phyloP scores from a whole-genome alignment of 1,284 basidiomycete genomes.

The Puccinia triticina region DNA sequence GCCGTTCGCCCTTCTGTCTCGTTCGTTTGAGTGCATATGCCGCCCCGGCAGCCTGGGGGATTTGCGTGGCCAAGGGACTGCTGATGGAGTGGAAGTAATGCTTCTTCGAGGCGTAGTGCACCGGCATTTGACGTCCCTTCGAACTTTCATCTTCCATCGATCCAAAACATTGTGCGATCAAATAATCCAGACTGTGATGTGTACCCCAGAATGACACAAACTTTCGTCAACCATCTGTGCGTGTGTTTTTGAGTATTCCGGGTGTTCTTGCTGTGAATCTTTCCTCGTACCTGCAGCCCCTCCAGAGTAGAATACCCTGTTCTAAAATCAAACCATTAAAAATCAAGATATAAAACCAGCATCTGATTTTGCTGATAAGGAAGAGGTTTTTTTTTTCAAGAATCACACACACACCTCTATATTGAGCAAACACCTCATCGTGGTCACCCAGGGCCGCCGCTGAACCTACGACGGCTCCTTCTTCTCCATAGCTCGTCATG shows the following conservation, averaged over 20 bases:
- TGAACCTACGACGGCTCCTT: constrained; percentile 85
- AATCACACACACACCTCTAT: constrained; percentile 59
- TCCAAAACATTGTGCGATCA: constrained; percentile 87
- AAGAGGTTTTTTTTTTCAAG: constrained; percentile 60
- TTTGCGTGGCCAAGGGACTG: constrained; percentile 89
- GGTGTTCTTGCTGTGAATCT: constrained; percentile 3
- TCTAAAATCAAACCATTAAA: constrained; percentile 67
- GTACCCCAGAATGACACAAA: background rate
- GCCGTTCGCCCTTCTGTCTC: constrained; percentile 66
- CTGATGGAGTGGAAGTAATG: constrained; percentile 93
- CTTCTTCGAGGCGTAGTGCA: constrained; percentile 78
- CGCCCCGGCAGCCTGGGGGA: constrained; percentile 92
- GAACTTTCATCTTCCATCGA: constrained; percentile 77
- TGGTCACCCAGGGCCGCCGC: constrained; percentile 79
- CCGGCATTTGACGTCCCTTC: constrained; percentile 80
- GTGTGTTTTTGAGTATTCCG: too few species aligned
- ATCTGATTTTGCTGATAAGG: constrained; percentile 63
- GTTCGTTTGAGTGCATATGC: constrained; percentile 83
- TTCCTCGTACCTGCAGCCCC: constrained; percentile 68
- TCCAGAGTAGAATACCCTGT: constrained; percentile 84
- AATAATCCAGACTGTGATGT: constrained; percentile 55
- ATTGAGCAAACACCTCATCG: constrained; percentile 69
- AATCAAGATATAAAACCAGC: background rate
- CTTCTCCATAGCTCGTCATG: constrained; percentile 76
- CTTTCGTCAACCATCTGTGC: background rate